Evolutionary conservation across 768 basidiomycete species (phyloP), one percentile per base, ranked within the genome.

Genomic region (Scleroderma bovista): DNA sequence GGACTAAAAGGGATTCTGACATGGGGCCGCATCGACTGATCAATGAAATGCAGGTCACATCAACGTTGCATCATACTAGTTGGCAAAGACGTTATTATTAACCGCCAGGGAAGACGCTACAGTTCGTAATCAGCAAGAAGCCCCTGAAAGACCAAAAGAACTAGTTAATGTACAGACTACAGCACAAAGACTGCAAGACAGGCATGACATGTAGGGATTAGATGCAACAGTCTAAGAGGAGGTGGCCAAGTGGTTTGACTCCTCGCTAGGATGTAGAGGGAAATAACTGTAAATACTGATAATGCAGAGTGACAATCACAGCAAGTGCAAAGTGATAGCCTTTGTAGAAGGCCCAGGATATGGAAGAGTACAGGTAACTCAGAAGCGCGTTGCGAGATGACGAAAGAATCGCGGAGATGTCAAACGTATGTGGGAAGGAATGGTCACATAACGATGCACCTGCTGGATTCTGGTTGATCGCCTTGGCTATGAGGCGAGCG

Each of bases 361-460:
- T 69, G 59, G 59, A 38, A 53, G 41, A 50, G 53, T 13, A 51
- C 20, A 60, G 65, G 65, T 69, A 65, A 69, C 65, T 61, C 57
- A 48, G 52, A 47, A 63, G 57, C 50, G 54, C 37, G 56, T 51
- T 54, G 55, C 50, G 56, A 60, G 47, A 58, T 31, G 55, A 51
- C 55, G 33, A 53, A 19, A 19, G 22, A 24, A 41, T n/a, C 13
- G 26, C 26, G 5, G 44, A 42, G n/a, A 5, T 29, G 26, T 23
- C 41, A n/a, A n/a, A n/a, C n/a, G n/a, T n/a, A n/a, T n/a, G n/a
- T n/a, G 40, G 26, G 29, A 45, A 34, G 50, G 44, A 51, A 50
- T 45, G 54, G 51, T 75, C 73, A 83, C 81, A 83, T 83, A 64
- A 84, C 65, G 53, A 70, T 54, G 63, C 82, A 83, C 54, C 64